Evolutionary conservation across 345 rosid species (phyloP), one percentile per base, ranked within the genome.

Genomic region (Syzygium grande): DNA sequence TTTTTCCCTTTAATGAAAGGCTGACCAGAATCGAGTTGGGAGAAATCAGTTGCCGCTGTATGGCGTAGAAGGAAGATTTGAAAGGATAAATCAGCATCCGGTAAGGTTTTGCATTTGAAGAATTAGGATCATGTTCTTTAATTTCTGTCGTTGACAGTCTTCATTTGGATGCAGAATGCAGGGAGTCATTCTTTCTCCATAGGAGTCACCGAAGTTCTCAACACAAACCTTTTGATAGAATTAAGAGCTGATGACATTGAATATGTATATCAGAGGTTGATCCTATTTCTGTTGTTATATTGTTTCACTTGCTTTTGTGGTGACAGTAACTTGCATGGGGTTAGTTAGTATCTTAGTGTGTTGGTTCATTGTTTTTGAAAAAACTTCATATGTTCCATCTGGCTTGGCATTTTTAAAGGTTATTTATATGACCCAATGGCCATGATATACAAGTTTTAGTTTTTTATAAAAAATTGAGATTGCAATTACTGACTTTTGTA

Each of bases 21-120:
- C 99, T 89, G 99, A 97, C 91, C 88, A 91, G 68, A 96, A 95
- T 89, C 92, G 98, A 83, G 90, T 94, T 2, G 87, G 77, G 55
- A 90, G 99, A 87, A 92, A 91, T 84, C 99, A 97, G 89, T 41
- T 89, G 85, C 99, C 99, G 15, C 53, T 94, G 11, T 96, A 97
- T 92, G 96, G 95, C n/a, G 90, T 95, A 65, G 95, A 96, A 92
- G 96, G 98, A 92, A 94, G 95, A 92, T 95, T 87, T 92, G 95
- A 95, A 91, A 95, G 99, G 95, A 95, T 96, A 88, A 97, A 97
- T 87, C 95, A 96, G 92, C 97, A 97, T 93, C 99, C 98, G 91
- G 98, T 97, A 92, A 94, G 87, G 96, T 89, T 89, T 79, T 65
- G 14, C 30, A 22, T 34, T 54, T 21, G 63, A 53, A 27, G 84